These are phyloP conservation scores for Saccharum hybrid DNA, from an alignment of 202 grass and related monocot genomes.

Conservation along the genomic window DNA sequence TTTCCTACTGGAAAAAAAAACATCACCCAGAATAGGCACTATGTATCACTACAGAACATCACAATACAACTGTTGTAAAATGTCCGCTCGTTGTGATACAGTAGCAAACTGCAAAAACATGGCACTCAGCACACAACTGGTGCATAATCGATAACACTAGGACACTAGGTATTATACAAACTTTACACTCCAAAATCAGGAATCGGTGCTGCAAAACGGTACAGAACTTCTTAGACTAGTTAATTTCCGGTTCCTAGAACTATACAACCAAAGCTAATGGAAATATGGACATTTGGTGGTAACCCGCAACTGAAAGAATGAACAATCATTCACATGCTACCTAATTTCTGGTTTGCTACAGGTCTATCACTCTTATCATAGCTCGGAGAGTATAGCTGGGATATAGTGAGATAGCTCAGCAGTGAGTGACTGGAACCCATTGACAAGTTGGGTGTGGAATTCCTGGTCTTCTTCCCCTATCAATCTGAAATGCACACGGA, in stretches of 20 bases:
- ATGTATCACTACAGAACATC: slow-evolving; percentile 23
- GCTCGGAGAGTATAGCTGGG: slow-evolving; percentile 95
- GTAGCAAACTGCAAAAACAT: slow-evolving; percentile 33
- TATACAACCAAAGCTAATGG: slow-evolving; percentile 58
- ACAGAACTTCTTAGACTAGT: slow-evolving; percentile 38
- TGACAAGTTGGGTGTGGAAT: slow-evolving; percentile 98
- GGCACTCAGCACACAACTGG: not conserved
- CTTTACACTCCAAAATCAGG: slow-evolving; percentile 61
- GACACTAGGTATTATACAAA: slow-evolving; percentile 37
- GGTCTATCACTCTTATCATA: slow-evolving; percentile 43
- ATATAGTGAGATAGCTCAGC: slow-evolving; percentile 99
- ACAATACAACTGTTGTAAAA: not conserved
- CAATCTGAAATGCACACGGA: slow-evolving; percentile 94
- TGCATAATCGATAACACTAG: slow-evolving; percentile 39
- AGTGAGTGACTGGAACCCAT: slow-evolving; percentile 96
- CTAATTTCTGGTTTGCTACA: slow-evolving; percentile 54
- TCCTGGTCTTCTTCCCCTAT: slow-evolving; percentile 99
- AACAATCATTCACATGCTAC: slow-evolving; percentile 50
- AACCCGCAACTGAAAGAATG: slow-evolving; percentile 40
- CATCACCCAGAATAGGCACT: not conserved
- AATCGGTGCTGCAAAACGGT: slow-evolving; percentile 9
- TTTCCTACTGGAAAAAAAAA: not conserved
- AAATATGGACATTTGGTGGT: slow-evolving; percentile 51
- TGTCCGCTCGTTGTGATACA: slow-evolving; percentile 29
- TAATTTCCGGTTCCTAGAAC: slow-evolving; percentile 42